Evolutionary conservation across 306 rosid species (phyloP).

Genomic region (Vigna hirtella): DNA sequence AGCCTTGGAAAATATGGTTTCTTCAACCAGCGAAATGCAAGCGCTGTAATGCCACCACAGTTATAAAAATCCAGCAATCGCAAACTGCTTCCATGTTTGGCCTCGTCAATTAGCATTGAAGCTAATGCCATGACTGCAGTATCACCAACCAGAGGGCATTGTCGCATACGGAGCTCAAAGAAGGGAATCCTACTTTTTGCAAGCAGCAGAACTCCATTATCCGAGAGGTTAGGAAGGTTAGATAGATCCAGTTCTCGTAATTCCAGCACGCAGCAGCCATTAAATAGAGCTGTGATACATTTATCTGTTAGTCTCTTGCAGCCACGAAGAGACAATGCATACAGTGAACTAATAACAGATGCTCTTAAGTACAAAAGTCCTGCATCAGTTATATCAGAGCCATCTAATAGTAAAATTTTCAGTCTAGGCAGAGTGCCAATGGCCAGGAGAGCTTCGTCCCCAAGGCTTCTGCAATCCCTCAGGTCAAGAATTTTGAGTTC

Average conservation of each 20-base stretch:
- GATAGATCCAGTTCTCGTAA: constrained; percentile 88
- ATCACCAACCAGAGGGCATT: constrained; percentile 85
- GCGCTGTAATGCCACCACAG: constrained; percentile 86
- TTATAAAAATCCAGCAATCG: constrained; percentile 81
- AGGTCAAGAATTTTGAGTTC: constrained; percentile 85
- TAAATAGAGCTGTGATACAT: constrained; percentile 76
- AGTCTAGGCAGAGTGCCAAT: constrained; percentile 66
- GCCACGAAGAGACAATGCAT: constrained; percentile 82
- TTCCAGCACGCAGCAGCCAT: constrained; percentile 58
- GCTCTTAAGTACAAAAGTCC: constrained; percentile 78
- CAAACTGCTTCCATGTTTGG: constrained; percentile 71
- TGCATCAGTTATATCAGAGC: constrained; percentile 73
- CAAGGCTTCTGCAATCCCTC: constrained; percentile 87
- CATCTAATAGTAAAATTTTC: constrained; percentile 75
- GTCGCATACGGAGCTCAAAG: constrained; percentile 78
- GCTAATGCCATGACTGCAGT: constrained; percentile 88
- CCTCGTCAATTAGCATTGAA: constrained; percentile 83
- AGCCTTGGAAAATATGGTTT: constrained; percentile 94
- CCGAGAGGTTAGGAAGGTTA: constrained; percentile 84
- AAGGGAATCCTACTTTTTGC: constrained; percentile 73
- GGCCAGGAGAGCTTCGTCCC: constrained; percentile 79
- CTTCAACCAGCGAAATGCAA: constrained; percentile 87
- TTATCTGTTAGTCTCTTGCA: constrained; percentile 94
- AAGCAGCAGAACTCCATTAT: constrained; percentile 67
- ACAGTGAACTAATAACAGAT: constrained; percentile 62